Base-by-base conservation (phyloP, 345 rosid species). In the Camelina sativa region DNA sequence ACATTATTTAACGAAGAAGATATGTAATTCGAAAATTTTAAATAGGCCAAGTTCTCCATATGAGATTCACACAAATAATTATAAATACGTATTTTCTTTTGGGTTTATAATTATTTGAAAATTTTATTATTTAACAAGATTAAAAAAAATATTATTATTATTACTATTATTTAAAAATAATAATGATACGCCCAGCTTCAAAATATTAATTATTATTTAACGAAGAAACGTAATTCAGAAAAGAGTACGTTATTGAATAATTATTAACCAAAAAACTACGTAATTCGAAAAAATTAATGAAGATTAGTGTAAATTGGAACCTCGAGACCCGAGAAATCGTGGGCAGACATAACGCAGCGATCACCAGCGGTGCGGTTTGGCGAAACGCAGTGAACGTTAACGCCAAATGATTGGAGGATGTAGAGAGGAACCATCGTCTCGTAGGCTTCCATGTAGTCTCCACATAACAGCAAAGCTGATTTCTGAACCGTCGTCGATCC, bases 401-500 rank as follows among this genome's bases (percentile, higher is more conserved):
- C 81, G 23, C 89, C 89, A 66, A 81, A 83, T 10, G 88, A 78
- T 65, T 75, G 85, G 35, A 85, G 86, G 22, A 79, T 54, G 7
- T 62, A 69, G 71, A 81, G 81, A 40, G 88, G 88, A 17, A 85
- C 85, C 2, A 59, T 61, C 1, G 81, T 82, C 63, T 85, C 85
- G 44, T 67, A 85, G 40, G 83, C 86, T 56, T 85, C 88, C 88
- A 85, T 83, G 84, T 81, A 83, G 46, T 85, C 88, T 16, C 88
- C 86, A 47, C 86, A 83, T 68, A 85, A 37, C 19, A 85, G 71
- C 28, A 85, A 66, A 20, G 81, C 85, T n/a, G 86, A 75, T 69
- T 77, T 83, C 71, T 79, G 50, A 74, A 71, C 74, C 17, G 62
- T 54, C 4, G 52, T 43, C 4, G 82, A 76, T 58, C 37, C 80